Evolutionary conservation across 1,139 yeast genomes (phyloP), one percentile per base, ranked within the genome.

Genomic region (Saccharomyces pastorianus): DNA sequence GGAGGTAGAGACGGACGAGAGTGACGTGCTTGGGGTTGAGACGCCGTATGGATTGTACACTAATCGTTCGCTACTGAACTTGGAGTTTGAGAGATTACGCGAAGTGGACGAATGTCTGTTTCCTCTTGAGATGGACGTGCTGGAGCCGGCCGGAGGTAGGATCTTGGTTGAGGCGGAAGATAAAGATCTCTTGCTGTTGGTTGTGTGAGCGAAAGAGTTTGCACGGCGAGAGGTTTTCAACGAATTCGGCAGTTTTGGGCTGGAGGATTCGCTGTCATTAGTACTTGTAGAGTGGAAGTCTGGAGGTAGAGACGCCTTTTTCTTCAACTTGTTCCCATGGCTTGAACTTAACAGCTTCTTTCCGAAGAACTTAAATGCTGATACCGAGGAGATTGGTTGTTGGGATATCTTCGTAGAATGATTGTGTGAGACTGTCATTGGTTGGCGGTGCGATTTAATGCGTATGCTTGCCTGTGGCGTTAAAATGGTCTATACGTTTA

Each of bases 1-100:
- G 49, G 50, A 20, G 55, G 46, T 13, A 46, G 51, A 48, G 13
- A 25, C 38, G 4, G 49, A 51, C 25, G 50, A 44, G n/a, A 14
- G 26, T 14, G 49, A 46, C 25, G 38, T 50, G 20, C 34, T 23
- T 11, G 38, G 25, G 4, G 50, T 47, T 13, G 49, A 46, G 38
- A 32, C 50, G 1, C 72, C 73, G 54, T 67, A 65, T 38, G 73
- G 70, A 53, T 70, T 66, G 52, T 68, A 67, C 8, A 63, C 58
- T 53, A 67, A 57, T 49, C 64, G 62, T 53, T 61, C 44, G 44
- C 20, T 38, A 23, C 44, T 38, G 44, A 38, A 20, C 25, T 38
- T 38, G 25, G 44, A 17, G 44, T 11, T 20, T 6, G 44, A 38
- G 23, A 11, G 25, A 20, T 38, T 20, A 20, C 44, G 44, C 4